Evolutionary conservation across 2,329 filamentous ascomycete species (phyloP).

Genomic region (Parastagonospora avenae): DNA sequence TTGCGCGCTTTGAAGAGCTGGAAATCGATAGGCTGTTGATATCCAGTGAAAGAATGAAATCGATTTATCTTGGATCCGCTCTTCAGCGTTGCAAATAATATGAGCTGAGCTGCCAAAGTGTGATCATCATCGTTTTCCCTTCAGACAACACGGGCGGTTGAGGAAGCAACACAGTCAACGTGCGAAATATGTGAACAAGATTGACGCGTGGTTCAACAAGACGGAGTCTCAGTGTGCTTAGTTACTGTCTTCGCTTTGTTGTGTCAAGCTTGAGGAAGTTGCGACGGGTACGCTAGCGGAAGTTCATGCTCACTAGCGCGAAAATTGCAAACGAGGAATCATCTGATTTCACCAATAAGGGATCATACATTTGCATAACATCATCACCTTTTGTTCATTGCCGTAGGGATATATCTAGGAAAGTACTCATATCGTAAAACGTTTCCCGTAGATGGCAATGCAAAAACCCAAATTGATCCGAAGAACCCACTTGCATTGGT

Average conservation of each 20-base stretch:
- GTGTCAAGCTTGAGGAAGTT: background rate
- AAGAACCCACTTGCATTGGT: conserved; percentile 43
- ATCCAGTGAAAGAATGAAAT: background rate
- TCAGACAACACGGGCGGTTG: no score
- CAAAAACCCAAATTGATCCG: conserved; percentile 46
- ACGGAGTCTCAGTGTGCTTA: no score
- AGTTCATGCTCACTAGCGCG: conserved; percentile 29
- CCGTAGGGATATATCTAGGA: conserved; percentile 43
- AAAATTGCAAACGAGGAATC: conserved; percentile 28
- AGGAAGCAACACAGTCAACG: no score
- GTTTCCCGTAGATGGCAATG: conserved; percentile 46
- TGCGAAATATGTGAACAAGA: no score
- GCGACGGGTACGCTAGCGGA: conserved; percentile 2
- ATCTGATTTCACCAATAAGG: conserved; percentile 27
- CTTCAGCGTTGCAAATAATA: no score
- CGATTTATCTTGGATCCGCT: no score
- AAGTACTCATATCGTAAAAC: conserved; percentile 41
- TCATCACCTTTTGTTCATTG: conserved; percentile 46
- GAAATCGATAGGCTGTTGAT: background rate
- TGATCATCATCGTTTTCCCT: no score
- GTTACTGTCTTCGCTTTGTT: background rate
- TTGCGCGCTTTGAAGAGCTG: no score
- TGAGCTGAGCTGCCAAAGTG: no score
- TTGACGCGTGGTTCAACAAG: no score
- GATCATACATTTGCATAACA: conserved; percentile 29